Evolutionary conservation across 2,329 filamentous ascomycete species (phyloP).

Genomic region (Stachybotrys echinatus): DNA sequence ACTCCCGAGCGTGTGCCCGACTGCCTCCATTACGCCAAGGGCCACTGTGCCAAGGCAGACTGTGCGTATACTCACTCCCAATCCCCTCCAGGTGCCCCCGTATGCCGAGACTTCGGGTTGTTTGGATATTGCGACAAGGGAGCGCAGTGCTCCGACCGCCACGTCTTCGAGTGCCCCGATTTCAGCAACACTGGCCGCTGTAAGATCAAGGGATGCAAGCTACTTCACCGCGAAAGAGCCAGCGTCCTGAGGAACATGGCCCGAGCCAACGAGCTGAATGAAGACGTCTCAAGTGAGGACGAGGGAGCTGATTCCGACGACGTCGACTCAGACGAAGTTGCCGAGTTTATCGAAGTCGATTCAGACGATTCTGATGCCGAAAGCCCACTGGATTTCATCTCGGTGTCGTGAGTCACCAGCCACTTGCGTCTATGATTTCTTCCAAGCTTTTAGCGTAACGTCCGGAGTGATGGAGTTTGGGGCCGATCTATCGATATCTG

Average conservation of each 20-base stretch:
- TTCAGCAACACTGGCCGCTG: slow-evolving; percentile 89
- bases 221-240: slow-evolving; percentile 83
- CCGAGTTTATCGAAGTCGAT: slow-evolving; percentile 58
- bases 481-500: slow-evolving; percentile 8
- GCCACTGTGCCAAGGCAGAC: slow-evolving; percentile 79
- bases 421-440: slow-evolving; percentile 2
- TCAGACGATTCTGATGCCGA: slow-evolving; percentile 50
- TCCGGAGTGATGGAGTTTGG: slow-evolving; percentile 12
- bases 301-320: slow-evolving; percentile 69
- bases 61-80: slow-evolving; percentile 85
- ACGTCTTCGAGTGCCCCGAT: slow-evolving; percentile 90
- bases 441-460: slow-evolving; percentile 5
- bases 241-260: slow-evolving; percentile 68
- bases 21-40: slow-evolving; percentile 85
- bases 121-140: slow-evolving; percentile 88
- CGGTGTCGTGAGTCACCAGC: slow-evolving; percentile 19
- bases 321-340: slow-evolving; percentile 70
- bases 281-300: slow-evolving; percentile 75
- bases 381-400: slow-evolving; percentile 55
- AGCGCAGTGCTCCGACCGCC: slow-evolving; percentile 69
- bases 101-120: slow-evolving; percentile 79
- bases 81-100: slow-evolving; percentile 68
- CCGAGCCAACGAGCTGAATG: slow-evolving; percentile 51
- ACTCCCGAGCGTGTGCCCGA: slow-evolving; percentile 78
- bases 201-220: slow-evolving; percentile 73